phyloP scores from a whole-genome alignment of 2,329 filamentous ascomycete species.

The Pyrenochaeta sp. region DNA sequence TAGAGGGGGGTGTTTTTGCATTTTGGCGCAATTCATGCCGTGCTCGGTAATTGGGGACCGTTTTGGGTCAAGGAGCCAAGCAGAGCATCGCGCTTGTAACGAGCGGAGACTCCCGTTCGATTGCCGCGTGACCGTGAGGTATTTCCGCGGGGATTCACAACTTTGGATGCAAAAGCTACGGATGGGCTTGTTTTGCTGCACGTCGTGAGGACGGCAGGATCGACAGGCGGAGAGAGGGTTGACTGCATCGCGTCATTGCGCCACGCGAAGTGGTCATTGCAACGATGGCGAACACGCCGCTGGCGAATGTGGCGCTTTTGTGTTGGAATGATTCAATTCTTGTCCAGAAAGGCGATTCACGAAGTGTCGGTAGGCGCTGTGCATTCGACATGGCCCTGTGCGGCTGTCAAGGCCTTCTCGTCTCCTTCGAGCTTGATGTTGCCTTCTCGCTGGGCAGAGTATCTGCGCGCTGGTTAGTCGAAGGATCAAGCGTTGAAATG shows the following conservation, averaged over 20 bases:
- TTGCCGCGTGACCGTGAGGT: too few relatives aligned
- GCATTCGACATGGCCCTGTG: neutral
- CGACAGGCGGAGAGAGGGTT: neutral
- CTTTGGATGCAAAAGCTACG: too few relatives aligned
- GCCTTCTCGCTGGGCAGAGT: slow-evolving; percentile 6
- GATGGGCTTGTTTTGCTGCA: too few relatives aligned
- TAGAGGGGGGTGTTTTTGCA: too few relatives aligned
- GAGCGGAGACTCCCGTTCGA: too few relatives aligned
- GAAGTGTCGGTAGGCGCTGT: slow-evolving; percentile 1
- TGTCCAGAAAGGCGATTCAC: neutral
- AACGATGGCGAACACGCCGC: neutral
- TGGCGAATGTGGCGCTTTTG: neutral
- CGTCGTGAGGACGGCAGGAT: too few relatives aligned
- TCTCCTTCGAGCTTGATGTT: slow-evolving; percentile 31
- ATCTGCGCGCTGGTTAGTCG: slow-evolving; percentile 17
- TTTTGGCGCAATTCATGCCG: too few relatives aligned
- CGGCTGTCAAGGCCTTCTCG: slow-evolving; percentile 27
- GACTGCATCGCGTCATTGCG: neutral
- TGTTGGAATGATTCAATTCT: neutral
- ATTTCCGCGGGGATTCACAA: too few relatives aligned
- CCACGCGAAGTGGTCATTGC: neutral
- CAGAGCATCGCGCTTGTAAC: too few relatives aligned
- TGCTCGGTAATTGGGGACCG: too few relatives aligned
- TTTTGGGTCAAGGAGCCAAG: too few relatives aligned
- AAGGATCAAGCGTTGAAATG: too few relatives aligned